A percentile compares a stretch with the other conserved stretches of the same genome.
These are phyloP conservation scores for Aspergillus conjunctus DNA, from an alignment of 495 filamentous ascomycete species.

Conservation along the genomic window DNA sequence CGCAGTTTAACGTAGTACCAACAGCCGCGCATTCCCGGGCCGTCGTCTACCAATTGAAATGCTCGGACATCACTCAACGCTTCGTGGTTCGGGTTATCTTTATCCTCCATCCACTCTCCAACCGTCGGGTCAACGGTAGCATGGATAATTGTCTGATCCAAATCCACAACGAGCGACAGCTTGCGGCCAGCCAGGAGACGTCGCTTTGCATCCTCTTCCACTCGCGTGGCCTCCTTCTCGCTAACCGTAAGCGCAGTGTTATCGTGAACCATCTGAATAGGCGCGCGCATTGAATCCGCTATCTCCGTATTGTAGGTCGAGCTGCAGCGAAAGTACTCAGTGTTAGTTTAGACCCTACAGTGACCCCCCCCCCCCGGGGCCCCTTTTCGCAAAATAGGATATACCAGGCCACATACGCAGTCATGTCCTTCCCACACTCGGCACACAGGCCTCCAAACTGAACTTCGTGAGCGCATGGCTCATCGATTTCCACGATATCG, in stretches of 20 bases:
- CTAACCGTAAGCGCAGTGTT: conserved; percentile 78
- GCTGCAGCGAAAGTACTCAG: conserved; percentile 31
- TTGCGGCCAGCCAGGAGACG: conserved; percentile 77
- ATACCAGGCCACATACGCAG: conserved; percentile 54
- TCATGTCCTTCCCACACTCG: conserved; percentile 97
- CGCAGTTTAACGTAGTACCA: conserved; percentile 99
- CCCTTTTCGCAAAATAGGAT: not conserved
- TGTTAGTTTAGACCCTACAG: not conserved
- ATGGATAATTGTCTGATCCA: conserved; percentile 98
- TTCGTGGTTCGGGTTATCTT: conserved; percentile 85
- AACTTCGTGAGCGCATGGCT: conserved; percentile 86
- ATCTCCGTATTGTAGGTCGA: conserved; percentile 60
- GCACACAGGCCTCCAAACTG: conserved; percentile 90
- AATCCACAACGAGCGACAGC: conserved; percentile 91
- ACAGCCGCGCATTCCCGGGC: conserved; percentile 68
- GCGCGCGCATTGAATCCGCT: conserved; percentile 72
- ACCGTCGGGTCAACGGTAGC: conserved; percentile 96
- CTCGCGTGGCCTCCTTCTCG: conserved; percentile 69
- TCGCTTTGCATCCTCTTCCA: conserved; percentile 83
- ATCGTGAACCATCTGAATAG: conserved; percentile 91
- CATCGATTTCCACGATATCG: conserved; percentile 76
- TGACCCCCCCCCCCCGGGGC: not conserved
- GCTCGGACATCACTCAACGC: conserved; percentile 82
- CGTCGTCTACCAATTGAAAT: conserved; percentile 88
- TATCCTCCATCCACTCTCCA: conserved; percentile 90